Percentiles rank a stretch among this genome's conserved stretches.
These are phyloP conservation scores for Erythrophleum ivorense DNA, from an alignment of 331 rosid species.

Conservation along the genomic window DNA sequence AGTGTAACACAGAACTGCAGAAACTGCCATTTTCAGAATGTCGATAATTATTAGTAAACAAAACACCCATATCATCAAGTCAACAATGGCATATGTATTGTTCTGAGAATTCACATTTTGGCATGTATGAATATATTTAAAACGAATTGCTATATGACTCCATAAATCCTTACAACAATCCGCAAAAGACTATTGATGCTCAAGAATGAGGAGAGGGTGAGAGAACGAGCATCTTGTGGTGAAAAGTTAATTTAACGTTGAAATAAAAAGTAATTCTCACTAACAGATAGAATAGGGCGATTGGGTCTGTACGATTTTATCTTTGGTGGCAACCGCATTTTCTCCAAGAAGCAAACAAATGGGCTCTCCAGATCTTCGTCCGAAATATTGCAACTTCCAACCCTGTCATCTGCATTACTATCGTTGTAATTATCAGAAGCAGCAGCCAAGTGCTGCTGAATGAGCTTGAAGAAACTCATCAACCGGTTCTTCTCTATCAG, in stretches of 20 bases:
- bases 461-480: conserved; percentile 91
- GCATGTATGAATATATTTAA: background rate
- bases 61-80: conserved; percentile 22
- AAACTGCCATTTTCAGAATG: background rate
- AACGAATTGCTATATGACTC: background rate
- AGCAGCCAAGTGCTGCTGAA: conserved; percentile 70
- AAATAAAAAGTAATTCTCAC: conserved; percentile 49
- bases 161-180: background rate
- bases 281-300: conserved; percentile 52
- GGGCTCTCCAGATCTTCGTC: conserved; percentile 82
- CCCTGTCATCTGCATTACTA: conserved; percentile 33
- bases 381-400: conserved; percentile 52
- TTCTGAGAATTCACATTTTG: conserved; percentile 2
- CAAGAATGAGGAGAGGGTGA: background rate
- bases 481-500: conserved; percentile 80
- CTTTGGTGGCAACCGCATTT: conserved; percentile 76
- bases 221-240: background rate
- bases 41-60: conserved; percentile 8
- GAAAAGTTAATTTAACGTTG: background rate
- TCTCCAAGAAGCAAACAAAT: conserved; percentile 73
- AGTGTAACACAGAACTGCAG: conserved; percentile 8
- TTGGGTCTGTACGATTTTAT: conserved; percentile 76
- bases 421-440: conserved; percentile 32
- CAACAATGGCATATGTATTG: conserved; percentile 9
- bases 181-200: background rate